Evolutionary conservation across 768 basidiomycete species (phyloP).

Genomic region (Tephrocybe rancida): DNA sequence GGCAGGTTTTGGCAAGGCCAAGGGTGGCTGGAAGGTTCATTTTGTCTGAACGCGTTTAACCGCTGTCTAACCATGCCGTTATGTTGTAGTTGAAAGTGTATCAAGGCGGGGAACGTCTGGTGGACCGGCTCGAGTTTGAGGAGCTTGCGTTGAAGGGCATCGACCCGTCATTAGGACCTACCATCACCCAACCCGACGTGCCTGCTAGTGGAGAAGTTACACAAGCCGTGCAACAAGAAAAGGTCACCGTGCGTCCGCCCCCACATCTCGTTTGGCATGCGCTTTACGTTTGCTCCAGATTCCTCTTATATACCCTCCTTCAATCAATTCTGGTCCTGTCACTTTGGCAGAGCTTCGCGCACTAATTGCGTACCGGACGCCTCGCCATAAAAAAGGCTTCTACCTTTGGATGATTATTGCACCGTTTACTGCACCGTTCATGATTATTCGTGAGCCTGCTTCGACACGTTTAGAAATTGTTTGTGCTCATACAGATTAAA

Average conservation of each 20-base stretch:
- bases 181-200: conserved; percentile 29
- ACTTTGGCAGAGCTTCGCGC: conserved; percentile 49
- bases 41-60: neutral
- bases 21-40: conserved; percentile 75
- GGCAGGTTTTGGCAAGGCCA: conserved; percentile 69
- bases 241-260: conserved; percentile 5
- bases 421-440: conserved; percentile 77
- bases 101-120: conserved; percentile 63
- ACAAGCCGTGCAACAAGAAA: conserved; percentile 21
- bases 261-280: neutral
- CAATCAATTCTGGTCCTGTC: conserved; percentile 33
- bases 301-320: conserved; percentile 62
- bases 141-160: conserved; percentile 75
- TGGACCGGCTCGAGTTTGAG: conserved; percentile 79
- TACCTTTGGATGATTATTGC: conserved; percentile 64
- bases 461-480: neutral
- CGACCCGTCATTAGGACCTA: conserved; percentile 70
- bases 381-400: conserved; percentile 68
- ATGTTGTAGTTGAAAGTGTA: conserved; percentile 55
- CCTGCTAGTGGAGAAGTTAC: conserved; percentile 11
- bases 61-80: neutral
- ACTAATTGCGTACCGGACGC: conserved; percentile 56
- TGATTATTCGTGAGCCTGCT: conserved; percentile 66
- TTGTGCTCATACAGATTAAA: neutral
- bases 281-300: conserved; percentile 46